These are phyloP conservation scores for Jamesozyma lodderae DNA, from an alignment of 805 yeast genomes.

Conservation along the genomic window DNA sequence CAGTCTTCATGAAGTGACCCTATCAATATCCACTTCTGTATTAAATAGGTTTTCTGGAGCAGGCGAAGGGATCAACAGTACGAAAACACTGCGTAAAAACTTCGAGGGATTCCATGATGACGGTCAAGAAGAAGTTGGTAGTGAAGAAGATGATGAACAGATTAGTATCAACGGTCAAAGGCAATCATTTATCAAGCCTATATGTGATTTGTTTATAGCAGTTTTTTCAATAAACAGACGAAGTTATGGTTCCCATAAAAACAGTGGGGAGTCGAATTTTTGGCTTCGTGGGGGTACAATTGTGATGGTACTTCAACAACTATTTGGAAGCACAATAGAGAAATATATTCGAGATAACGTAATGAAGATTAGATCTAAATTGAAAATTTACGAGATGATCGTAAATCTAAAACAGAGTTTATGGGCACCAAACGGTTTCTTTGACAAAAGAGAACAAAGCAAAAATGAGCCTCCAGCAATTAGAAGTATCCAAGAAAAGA, in stretches of 20 bases:
- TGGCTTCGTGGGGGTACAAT: constrained; percentile 85
- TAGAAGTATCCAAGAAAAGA: constrained; percentile 44
- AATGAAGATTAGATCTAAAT: constrained; percentile 24
- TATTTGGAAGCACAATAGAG: constrained; percentile 83
- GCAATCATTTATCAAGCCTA: constrained; percentile 63
- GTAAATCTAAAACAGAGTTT: constrained; percentile 24
- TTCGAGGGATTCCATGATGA: neutral
- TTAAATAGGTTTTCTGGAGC: no score
- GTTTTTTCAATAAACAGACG: constrained; percentile 58
- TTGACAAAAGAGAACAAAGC: constrained; percentile 32
- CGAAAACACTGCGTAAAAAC: no score
- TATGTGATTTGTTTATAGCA: constrained; percentile 64
- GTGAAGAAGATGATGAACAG: neutral
- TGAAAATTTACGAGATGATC: constrained; percentile 37
- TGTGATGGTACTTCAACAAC: constrained; percentile 70
- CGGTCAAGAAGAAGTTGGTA: neutral
- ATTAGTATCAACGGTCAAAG: no score
- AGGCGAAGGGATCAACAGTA: no score
- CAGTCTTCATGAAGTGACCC: no score
- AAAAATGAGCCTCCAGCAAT: constrained; percentile 10
- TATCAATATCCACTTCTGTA: no score
- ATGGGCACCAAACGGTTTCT: constrained; percentile 49
- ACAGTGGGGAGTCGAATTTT: constrained; percentile 3
- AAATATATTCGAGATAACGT: constrained; percentile 42
- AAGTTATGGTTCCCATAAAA: constrained; percentile 31